Evolutionary conservation across 2,329 filamentous ascomycete genomes (phyloP).

Genomic region (Pseudogymnoascus sp.): DNA sequence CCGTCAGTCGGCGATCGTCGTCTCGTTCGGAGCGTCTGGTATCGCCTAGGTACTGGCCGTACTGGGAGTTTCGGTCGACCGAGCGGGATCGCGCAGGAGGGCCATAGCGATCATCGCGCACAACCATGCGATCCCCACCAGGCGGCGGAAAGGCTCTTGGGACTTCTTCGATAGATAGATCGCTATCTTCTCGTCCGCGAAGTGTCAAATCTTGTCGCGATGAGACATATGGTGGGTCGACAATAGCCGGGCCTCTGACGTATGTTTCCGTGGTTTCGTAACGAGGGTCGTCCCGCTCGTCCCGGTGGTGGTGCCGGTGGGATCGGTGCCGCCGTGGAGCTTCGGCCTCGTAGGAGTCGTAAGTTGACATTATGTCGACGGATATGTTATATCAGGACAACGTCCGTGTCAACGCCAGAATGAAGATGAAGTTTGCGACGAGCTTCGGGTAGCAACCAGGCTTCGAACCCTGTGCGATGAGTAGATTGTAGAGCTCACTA

Average conservation of each 20-base stretch:
- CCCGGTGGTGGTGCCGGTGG: slow-evolving; percentile 18
- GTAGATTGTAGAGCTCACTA: slow-evolving; percentile 4
- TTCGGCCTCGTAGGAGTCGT: slow-evolving; percentile 26
- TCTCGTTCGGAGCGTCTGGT: slow-evolving; percentile 41
- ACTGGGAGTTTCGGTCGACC: slow-evolving; percentile 52
- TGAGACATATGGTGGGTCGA: slow-evolving; percentile 23
- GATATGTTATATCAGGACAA: background rate
- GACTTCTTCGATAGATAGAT: slow-evolving; percentile 71
- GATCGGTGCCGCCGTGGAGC: slow-evolving; percentile 22
- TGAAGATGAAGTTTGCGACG: background rate
- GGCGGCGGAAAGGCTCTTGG: slow-evolving; percentile 77
- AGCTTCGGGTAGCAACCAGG: background rate
- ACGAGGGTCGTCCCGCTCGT: slow-evolving; percentile 45
- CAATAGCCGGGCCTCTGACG: slow-evolving; percentile 21
- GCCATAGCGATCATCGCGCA: slow-evolving; percentile 28
- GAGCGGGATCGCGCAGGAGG: slow-evolving; percentile 55
- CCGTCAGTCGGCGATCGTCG: slow-evolving; percentile 41
- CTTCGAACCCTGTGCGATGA: background rate
- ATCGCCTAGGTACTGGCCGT: slow-evolving; percentile 51
- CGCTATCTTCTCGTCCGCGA: slow-evolving; percentile 62
- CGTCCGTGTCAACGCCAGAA: background rate
- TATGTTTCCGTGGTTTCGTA: slow-evolving; percentile 40
- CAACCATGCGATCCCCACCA: slow-evolving; percentile 27
- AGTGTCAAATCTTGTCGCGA: slow-evolving; percentile 49
- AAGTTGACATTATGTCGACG: slow-evolving; percentile 20